Base-by-base conservation (phyloP, 352 stramenopile species). In the Pythium pyrilobum region DNA sequence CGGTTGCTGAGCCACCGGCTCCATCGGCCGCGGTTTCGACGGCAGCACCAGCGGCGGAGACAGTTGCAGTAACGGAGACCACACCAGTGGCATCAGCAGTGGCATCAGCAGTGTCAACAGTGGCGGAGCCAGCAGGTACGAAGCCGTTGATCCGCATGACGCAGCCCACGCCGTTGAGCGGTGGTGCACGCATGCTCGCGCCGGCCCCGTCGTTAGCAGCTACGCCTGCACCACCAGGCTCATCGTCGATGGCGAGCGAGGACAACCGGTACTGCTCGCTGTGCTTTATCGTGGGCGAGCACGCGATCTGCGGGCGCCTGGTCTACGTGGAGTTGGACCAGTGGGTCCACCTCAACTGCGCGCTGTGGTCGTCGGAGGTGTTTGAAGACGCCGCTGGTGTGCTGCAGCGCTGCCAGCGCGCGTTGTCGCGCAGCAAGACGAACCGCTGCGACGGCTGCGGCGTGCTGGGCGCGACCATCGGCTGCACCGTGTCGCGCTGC, bases 271-370 rank as follows among this genome's bases (percentile, higher is more conserved):
- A 79, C 45, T 96, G 87, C 31, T 65, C 65, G 12, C 55, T 96
- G 41, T 96, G 87, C 56, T 91, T 87, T 23, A 80, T 87, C 50
- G 72, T 87, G 38, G 87, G 86, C 7, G 87, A 96, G 41, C 71
- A 80, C 38, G 57, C 70, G 27, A 54, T 72, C 11, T 90, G 80
- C 37, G 88, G 88, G 10, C 75, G 88, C 2, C 67, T 97, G 23
- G 48, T 97, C 6, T 92, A 90, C 59, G 77, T 82, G 0, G 81
- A 94, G 18, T 59, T 77, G 20, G 83, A 96, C 36, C 71, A 86
- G 24, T 98, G 87, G 86, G 81, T 97, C 5, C 94, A 98, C 64
- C 64, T 92, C 7, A 96, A 96, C 54, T 98, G 94, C 68, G 89
- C 85, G 2, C 48, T 97, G 15, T 98, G 90, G 90, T 97, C 86